Evolutionary conservation across 192 early-diverging fungal genomes (phyloP).

Genomic region (Coemansia sp.): DNA sequence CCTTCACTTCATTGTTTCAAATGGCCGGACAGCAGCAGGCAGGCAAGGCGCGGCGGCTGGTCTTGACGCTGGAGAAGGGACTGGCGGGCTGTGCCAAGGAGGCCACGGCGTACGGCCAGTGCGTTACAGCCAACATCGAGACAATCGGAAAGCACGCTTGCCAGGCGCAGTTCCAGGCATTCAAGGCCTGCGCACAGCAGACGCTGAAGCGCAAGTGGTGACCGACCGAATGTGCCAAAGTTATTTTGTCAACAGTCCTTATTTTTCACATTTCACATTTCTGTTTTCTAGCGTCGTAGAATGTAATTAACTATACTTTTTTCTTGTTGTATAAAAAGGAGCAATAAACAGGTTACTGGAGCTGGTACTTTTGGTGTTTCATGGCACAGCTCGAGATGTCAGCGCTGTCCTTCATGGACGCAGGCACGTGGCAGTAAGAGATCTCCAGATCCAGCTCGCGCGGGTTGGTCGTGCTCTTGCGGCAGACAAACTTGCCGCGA

Average conservation of each 20-base stretch:
- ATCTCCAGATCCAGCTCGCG: conserved; percentile 74
- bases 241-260: no score
- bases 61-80: conserved; percentile 51
- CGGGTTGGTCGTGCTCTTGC: conserved; percentile 65
- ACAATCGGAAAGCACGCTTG: conserved; percentile 63
- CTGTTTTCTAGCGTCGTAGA: no score
- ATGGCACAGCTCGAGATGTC: conserved; percentile 1
- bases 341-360: conserved; percentile 15
- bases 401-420: background rate
- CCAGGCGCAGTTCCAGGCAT: conserved; percentile 59
- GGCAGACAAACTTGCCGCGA: conserved; percentile 65
- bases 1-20: background rate
- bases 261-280: no score
- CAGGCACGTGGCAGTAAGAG: conserved; percentile 44
- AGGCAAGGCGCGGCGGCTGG: conserved; percentile 40
- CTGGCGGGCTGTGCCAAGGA: conserved; percentile 37
- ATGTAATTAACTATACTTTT: no score
- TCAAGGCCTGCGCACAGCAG: conserved; percentile 62
- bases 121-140: conserved; percentile 54
- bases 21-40: conserved; percentile 39
- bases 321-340: background rate
- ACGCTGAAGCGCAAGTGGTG: conserved; percentile 54
- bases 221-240: background rate
- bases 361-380: conserved; percentile 37
- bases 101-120: conserved; percentile 60